Evolutionary conservation across 495 filamentous ascomycete species (phyloP), one percentile per base, ranked within the genome.

Genomic region (Parmelia sp.): DNA sequence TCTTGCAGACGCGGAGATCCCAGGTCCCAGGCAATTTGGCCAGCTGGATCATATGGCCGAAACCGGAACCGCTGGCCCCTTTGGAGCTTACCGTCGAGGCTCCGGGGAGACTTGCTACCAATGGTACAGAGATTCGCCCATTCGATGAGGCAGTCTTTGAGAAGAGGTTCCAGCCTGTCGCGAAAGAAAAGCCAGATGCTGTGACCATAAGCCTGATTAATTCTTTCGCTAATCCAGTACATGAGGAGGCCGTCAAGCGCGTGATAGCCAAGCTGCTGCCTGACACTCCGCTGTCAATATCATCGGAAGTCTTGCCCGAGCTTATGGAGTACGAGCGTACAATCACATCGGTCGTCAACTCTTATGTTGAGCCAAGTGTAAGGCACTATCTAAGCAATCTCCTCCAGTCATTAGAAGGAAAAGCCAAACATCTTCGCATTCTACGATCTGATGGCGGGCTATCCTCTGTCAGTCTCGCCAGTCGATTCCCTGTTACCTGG

Each of bases 311-410:
- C 0, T 65, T 82, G 25, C 73, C 75, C 0, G 80, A 82, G 68
- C 74, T 81, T 1, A 78, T 79, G 12, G 80, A 82, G 65, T 82
- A 82, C 57, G 79, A 82, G 68, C 74, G 79, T 2, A 82, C 80
- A 2, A 77, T 82, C 6, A 82, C 79, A 0, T 78, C 79, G 0
- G 79, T 79, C 21, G 79, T 78, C 1, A 82, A 82, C 62, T 76
- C 79, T 0, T 74, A 82, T 11, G 78, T 82, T 9, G 79, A 82
- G 68, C 80, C 80, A 0, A 73, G 79, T 17, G 79, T 82, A 5
- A 75, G 79, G 60, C 72, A 63, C 3, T 82, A 82, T 65, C 68
- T 82, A 15, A 58, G 55, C 4, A 77, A 79, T 29, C 70, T 82
- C 14, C 69, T 71, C 7, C 67, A 73, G 14, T 67, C 66, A 37